Evolutionary conservation across 2,329 filamentous ascomycete genomes (phyloP), one percentile per base, ranked within the genome.

Genomic region (Talaromyces sp.): DNA sequence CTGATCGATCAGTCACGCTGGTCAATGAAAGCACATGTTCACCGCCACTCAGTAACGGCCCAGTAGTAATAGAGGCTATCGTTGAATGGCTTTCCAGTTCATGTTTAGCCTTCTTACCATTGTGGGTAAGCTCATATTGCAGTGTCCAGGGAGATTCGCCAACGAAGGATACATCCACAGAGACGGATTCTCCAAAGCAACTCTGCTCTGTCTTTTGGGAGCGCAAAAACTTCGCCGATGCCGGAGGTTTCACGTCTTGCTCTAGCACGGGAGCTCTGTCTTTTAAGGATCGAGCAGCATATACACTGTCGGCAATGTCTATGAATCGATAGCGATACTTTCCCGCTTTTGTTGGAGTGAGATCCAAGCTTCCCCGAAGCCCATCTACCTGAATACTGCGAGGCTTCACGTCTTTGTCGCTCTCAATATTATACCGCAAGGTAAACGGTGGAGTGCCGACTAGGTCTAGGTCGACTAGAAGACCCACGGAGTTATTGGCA

Each of bases 171-270:
- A 97, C 86, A 60, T 91, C 86, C 30, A 95, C 85, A 33, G 88
- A 84, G 7, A 93, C 86, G 22, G 88, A 82, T 60, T 96, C 88
- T 63, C 95, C 92, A 60, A 98, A 88, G 71, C 95, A 99, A 55
- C 90, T 87, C 68, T 85, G 87, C 63, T 77, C 78, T 42, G 81
- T 78, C 22, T 82, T 78, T 8, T 81, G 79, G 28, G 82, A 78
- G 51, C 84, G 81, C 60, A 92, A 82, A 64, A 88, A 86, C 33
- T 78, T 77, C 27, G 93, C 93, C 10, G 89, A 91, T 7, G 95
- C 93, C 4, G 93, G 91, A 10, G 95, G 95, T 75, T 96, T 96
- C 67, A 99, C 93, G 69, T 92, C 88, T 75, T 98, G 93, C 74
- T 96, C 89, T 47, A 98, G 78, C 10, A 85, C 76, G 64, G 88